Evolutionary conservation across 2,329 filamentous ascomycete genomes (phyloP).

Genomic region (Rutstroemia sp.): DNA sequence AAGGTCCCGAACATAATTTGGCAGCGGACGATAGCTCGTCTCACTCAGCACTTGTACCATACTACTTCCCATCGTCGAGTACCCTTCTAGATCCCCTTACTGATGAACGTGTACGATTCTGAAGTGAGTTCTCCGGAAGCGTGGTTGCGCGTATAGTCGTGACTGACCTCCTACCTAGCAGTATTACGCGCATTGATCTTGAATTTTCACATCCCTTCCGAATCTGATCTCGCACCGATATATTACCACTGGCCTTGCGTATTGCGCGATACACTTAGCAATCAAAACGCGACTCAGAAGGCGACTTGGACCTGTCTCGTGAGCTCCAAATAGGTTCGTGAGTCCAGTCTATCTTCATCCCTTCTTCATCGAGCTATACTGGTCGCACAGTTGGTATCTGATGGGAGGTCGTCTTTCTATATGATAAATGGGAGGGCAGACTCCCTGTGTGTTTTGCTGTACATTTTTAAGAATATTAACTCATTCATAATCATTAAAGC

Average conservation of each 20-base stretch:
- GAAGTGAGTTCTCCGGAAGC: constrained; percentile 1
- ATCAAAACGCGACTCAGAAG: constrained; percentile 16
- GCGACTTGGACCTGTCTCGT: constrained; percentile 16
- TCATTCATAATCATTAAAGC: background rate
- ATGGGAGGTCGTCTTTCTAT: background rate
- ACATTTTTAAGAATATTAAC: constrained; percentile 10
- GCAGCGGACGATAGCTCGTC: constrained; percentile 8
- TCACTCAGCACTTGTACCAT: constrained; percentile 2
- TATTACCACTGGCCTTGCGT: constrained; percentile 15
- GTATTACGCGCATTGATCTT: background rate
- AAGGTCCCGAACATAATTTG: constrained; percentile 15
- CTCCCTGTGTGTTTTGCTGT: constrained; percentile 12
- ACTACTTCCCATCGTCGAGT: background rate
- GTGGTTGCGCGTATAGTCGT: background rate
- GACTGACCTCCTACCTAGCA: background rate
- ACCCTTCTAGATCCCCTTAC: constrained; percentile 4
- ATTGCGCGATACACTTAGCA: constrained; percentile 2
- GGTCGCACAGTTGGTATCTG: constrained; percentile 10
- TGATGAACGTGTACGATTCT: background rate
- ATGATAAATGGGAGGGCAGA: constrained; percentile 18
- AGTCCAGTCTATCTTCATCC: constrained; percentile 17
- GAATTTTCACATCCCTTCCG: background rate
- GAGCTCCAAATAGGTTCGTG: constrained; percentile 17
- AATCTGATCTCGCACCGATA: constrained; percentile 12
- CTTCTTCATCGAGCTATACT: constrained; percentile 11